phyloP scores from a whole-genome alignment of 2,329 filamentous ascomycete genomes.

The Chrysoporthe austroafricana region DNA sequence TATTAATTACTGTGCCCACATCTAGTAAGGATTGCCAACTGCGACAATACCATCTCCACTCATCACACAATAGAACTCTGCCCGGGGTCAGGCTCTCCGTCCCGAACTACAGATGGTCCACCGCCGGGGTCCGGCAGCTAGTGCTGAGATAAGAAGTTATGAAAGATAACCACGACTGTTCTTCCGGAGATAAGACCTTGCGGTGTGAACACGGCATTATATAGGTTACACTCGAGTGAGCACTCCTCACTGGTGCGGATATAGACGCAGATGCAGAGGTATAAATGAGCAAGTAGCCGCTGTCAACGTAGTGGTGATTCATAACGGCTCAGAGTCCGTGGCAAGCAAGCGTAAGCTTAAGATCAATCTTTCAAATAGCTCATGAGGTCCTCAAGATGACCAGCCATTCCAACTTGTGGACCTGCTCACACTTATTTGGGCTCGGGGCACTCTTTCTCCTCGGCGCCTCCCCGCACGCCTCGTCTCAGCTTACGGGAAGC shows the following conservation, averaged over 20 bases:
- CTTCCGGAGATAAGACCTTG: background rate
- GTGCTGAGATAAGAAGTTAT: background rate
- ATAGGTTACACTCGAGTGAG: background rate
- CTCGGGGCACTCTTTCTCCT: background rate
- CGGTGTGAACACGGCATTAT: background rate
- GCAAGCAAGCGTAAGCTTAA: background rate
- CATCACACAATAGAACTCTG: too few relatives aligned
- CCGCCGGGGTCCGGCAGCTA: background rate
- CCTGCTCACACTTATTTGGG: background rate
- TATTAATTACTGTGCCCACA: too few relatives aligned
- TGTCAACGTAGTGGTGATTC: background rate
- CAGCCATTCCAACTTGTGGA: background rate
- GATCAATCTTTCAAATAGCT: background rate
- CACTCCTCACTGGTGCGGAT: background rate
- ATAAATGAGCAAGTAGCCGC: background rate
- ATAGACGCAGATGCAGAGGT: background rate
- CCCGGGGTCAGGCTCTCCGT: too few relatives aligned
- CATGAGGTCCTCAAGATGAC: background rate
- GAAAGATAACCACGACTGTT: background rate
- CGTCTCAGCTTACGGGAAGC: constrained; percentile 34
- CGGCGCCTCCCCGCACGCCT: background rate
- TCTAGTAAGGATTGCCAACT: too few relatives aligned
- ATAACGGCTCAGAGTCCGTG: too few relatives aligned
- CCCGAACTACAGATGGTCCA: too few relatives aligned
- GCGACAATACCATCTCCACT: too few relatives aligned